Evolutionary conservation across 73 alveolate genomes (phyloP).

Genomic region (Paramecium biaurelia): DNA sequence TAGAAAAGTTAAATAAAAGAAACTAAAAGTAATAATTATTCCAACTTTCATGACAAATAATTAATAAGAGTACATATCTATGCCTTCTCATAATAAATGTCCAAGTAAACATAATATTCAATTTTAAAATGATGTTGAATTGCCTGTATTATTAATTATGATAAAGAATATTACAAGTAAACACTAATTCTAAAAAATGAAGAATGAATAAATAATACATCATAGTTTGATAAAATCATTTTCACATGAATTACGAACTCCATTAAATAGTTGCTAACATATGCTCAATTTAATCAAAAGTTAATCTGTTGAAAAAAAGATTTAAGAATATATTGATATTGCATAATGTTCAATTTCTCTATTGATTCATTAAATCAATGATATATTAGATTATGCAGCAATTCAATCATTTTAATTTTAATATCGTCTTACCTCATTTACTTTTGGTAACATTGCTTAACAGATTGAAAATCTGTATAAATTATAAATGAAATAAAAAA

Average conservation of each 20-base stretch:
- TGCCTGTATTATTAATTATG: neutral
- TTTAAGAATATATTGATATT: neutral
- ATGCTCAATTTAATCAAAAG: slow-evolving; percentile 4
- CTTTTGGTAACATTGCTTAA: neutral
- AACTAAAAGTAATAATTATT: neutral
- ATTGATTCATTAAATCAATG: slow-evolving; percentile 49
- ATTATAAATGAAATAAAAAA: neutral
- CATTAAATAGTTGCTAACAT: slow-evolving; percentile 50
- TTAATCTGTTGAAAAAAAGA: neutral
- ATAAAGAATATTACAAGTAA: neutral
- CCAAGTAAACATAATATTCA: neutral
- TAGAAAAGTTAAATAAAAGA: neutral
- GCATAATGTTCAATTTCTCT: neutral
- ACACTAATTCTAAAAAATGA: neutral
- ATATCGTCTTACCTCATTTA: neutral
- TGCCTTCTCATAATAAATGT: neutral
- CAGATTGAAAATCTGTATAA: neutral
- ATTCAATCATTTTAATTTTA: slow-evolving; percentile 11
- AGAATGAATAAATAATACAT: neutral
- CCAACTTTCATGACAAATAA: neutral
- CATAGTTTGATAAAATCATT: slow-evolving; percentile 16
- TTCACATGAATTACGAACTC: slow-evolving; percentile 61
- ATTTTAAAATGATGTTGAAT: neutral
- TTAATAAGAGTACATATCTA: neutral
- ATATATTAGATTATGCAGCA: slow-evolving; percentile 52